Evolutionary conservation across 805 yeast species (phyloP), one percentile per base, ranked within the genome.

Genomic region (Ogataea pignaliae): DNA sequence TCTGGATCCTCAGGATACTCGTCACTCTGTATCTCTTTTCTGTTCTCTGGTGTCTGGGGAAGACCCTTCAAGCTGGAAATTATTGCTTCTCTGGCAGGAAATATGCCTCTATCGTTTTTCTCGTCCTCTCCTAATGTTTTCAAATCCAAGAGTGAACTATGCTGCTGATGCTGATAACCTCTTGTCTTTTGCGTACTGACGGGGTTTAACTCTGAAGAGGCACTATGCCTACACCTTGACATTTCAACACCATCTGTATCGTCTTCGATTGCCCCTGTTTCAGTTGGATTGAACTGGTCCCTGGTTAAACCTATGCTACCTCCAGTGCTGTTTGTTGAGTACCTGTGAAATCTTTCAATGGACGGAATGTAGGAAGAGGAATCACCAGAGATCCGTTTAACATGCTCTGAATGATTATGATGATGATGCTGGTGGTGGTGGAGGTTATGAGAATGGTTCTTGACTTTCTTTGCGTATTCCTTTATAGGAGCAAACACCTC

Each of bases 401-500:
- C 14, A 30, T 12, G 14, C 14, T 9, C 14, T 30, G 33, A 10
- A 30, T 30, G 14, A 30, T 13, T 3, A 30, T 42, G 48, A 33
- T 45, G 43, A 32, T 46, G 48, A 29, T 41, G 39, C 34, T 43
- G 39, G 14, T 43, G 48, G 5, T 16, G 44, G 29, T 43, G 48
- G 15, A 43, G 46, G 28, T 42, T 47, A 36, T 18, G 40, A 32
- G 51, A 42, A 34, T 52, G 50, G 14, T 37, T 46, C 28, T 50
- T 50, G 10, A 53, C 59, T 18, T 46, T 53, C 29, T 51, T 51
- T 1, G 66, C 62, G 40, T 63, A 65, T 39, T 62, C 63, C 38
- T 58, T 61, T 14, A 65, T 64, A 14, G 81, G 81, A 4, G 81
- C 79, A 65, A 86, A 85, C 0, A 85, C 93, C 57, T 86, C 95